Base-by-base conservation (phyloP, 805 yeast genomes). In the Hanseniaspora vineae region DNA sequence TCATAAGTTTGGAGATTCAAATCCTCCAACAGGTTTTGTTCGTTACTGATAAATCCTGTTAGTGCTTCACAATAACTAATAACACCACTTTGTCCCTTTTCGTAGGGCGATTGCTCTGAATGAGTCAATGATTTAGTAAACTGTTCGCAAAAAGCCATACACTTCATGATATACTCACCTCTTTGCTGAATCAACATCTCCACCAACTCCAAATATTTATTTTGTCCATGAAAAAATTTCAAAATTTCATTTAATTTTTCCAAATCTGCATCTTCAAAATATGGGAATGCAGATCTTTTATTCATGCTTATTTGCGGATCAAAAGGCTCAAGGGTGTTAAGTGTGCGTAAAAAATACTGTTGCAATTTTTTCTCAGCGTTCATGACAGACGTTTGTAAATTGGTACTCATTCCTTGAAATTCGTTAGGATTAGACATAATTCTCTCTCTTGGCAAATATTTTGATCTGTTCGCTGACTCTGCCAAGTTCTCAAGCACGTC, bases 351-450 rank as follows among this genome's bases (percentile, higher is more conserved):
- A 52, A 82, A 76, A 55, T 73, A 73, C 6, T 64, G 59, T 49
- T 72, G 72, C 40, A 85, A 57, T 42, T 73, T 73, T 43, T 70
- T 56, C 51, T 82, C 87, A 37, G 84, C 76, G 50, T 71, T 72
- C 40, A 69, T 69, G 14, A 84, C 73, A 3, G 80, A 65, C 33
- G 70, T 72, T 29, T 74, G 75, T 37, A 84, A 67, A 56, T 78
- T 80, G 32, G 76, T 75, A 42, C 77, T 66, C 5, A 87, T 75
- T 20, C 94, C 92, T 48, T 74, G 76, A 57, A 84, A 86, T 48
- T 75, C 77, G n/a, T 37, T 37, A 3, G 17, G 19, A n/a, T 47
- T n/a, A 6, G 40, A 37, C 12, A 37, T 4, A 6, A 15, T 37
- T 37, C 19, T 37, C 10, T 37, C 19, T 10, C 15, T 18, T n/a